Base-by-base conservation (phyloP, 2,329 filamentous ascomycete genomes). In the Elsinoe necatrix region DNA sequence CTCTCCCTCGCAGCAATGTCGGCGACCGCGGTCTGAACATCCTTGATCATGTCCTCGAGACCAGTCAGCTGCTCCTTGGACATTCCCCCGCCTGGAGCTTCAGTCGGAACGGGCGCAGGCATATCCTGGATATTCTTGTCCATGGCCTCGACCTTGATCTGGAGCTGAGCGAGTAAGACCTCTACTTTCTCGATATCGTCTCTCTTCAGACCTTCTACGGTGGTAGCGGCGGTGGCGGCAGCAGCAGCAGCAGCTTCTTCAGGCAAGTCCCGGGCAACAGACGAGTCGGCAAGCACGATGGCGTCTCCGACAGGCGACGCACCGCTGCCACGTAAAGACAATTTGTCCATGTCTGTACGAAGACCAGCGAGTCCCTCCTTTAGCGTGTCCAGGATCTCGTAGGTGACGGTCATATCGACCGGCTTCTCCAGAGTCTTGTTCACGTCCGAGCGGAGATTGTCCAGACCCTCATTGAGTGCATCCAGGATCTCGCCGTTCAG, bases 111-210 rank as follows among this genome's bases (percentile, higher is more conserved):
- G 7, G 29, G 48, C 7, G 72, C 70, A 9, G 79, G 73, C 63
- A 78, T 71, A 29, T 71, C 71, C 41, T 76, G 72, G 14, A 76
- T 68, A 43, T 73, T 75, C 4, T 75, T 72, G 60, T 88, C 86
- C 65, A 93, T 81, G 5, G 84, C 79, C 62, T 96, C 90, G 23
- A 96, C 81, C 74, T 95, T 95, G 69, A 84, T 83, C 31, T 87
- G 82, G 8, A 97, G 79, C 65, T 95, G 85, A 0, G 84, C 83
- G 62, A 97, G 86, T 58, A 96, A 77, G 29, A 85, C 75, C 68
- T 96, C 93, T 35, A 97, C 81, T 58, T 88, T 88, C 69, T 92
- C 89, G 61, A 96, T 84, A 61, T 95, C 89, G 51, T 86, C 81
- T 14, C 82, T 79, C 67, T 80, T 83, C 48, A 85, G 73, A n/a